Conservation (phyloP, 1,139 yeast genomes). For the Suhomyces bolitotheri region DNA sequence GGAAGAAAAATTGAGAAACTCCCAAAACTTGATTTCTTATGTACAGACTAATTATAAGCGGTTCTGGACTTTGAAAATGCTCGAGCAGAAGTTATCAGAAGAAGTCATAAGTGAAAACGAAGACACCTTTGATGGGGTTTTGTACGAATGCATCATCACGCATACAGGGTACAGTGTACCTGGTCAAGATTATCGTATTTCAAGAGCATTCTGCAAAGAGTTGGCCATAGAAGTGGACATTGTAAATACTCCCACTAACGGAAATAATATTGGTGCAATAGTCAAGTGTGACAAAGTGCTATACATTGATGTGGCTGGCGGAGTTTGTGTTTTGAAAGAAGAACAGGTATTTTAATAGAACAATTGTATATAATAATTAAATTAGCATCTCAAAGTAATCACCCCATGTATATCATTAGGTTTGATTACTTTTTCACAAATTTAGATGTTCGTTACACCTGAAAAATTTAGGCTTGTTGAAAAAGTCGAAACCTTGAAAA, state of each 20-base stretch:
- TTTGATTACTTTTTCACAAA: no score
- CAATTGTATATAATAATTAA: no score
- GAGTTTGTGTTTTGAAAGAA: constrained; percentile 32
- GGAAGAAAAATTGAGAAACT: constrained; percentile 19
- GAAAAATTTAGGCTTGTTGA: no score
- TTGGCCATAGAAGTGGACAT: constrained; percentile 50
- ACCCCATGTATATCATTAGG: no score
- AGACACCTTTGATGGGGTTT: constrained; percentile 2
- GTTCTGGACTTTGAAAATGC: constrained; percentile 27
- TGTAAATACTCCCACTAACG: constrained; percentile 19
- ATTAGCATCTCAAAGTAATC: no score
- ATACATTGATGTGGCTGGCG: constrained; percentile 36
- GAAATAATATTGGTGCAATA: constrained; percentile 42
- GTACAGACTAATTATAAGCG: constrained; percentile 20
- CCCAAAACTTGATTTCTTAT: constrained; percentile 17
- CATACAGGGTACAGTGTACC: constrained; percentile 20
- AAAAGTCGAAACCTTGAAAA: no score
- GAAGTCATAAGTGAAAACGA: constrained; percentile 2
- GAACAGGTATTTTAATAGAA: constrained; percentile 7
- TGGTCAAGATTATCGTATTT: constrained; percentile 15
- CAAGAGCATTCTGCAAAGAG: constrained; percentile 45
- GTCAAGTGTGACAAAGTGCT: constrained; percentile 42
- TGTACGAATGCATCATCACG: constrained; percentile 32
- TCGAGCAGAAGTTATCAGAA: constrained; percentile 23
- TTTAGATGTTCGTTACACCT: no score